phyloP scores from a whole-genome alignment of 1,284 basidiomycete genomes.

The Meira miltonrushii region DNA sequence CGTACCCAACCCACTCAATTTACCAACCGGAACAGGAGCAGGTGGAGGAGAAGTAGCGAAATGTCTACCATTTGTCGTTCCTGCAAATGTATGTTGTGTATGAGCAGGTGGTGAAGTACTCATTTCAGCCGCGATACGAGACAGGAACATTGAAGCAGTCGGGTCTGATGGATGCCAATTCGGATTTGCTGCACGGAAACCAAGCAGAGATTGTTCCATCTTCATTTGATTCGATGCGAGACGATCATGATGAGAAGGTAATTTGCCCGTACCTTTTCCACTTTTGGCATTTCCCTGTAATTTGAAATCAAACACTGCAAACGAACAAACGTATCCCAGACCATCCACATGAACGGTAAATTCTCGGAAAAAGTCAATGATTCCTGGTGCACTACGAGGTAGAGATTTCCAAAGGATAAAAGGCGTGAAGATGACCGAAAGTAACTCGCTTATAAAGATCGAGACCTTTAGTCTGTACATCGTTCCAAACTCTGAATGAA shows the following conservation, averaged over 20 bases:
- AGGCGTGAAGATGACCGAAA: conserved; percentile 87
- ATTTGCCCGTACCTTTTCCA: conserved; percentile 65
- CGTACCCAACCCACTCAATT: not conserved
- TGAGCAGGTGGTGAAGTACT: conserved; percentile 2
- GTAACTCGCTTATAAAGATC: conserved; percentile 79
- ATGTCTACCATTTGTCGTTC: not conserved
- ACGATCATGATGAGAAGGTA: not conserved
- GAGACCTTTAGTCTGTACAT: conserved; percentile 46
- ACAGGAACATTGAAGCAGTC: conserved; percentile 75
- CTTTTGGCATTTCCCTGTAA: conserved; percentile 55
- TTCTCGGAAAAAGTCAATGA: conserved; percentile 55
- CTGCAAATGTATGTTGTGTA: no score
- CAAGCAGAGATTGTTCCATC: conserved; percentile 96
- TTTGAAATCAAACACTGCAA: conserved; percentile 95
- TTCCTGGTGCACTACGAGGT: conserved; percentile 69
- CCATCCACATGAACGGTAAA: conserved; percentile 95
- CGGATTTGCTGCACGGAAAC: conserved; percentile 85
- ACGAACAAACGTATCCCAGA: conserved; percentile 91
- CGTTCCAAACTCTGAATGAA: conserved; percentile 37
- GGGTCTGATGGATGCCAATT: conserved; percentile 88
- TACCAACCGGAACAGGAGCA: not conserved
- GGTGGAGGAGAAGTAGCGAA: not conserved
- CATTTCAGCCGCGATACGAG: conserved; percentile 65
- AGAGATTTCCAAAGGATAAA: conserved; percentile 89
- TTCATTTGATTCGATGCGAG: conserved; percentile 50